Percentiles rank a stretch among this genome's conserved stretches.
phyloP scores from a whole-genome alignment of 208 protist genomes.

The Crithidia expoeki region DNA sequence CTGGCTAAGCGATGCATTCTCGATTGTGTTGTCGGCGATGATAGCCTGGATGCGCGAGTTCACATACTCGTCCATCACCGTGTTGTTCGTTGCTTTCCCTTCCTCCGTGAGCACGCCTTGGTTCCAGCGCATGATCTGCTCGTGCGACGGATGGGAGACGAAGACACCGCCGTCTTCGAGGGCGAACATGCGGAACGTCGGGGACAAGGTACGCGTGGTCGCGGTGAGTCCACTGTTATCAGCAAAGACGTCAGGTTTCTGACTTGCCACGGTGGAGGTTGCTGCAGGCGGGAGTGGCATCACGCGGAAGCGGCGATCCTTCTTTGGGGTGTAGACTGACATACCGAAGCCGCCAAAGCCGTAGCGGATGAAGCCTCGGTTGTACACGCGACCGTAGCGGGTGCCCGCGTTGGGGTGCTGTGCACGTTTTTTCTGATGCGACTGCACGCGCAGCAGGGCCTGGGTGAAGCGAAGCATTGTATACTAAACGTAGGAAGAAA shows the following conservation, averaged over 20 bases:
- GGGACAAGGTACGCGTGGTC: constrained; percentile 78
- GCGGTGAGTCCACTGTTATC: constrained; percentile 56
- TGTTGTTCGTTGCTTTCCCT: constrained; percentile 63
- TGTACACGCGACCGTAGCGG: constrained; percentile 89
- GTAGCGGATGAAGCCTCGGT: constrained; percentile 86
- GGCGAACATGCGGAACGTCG: constrained; percentile 85
- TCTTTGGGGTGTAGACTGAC: constrained; percentile 86
- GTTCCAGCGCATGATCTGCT: constrained; percentile 83
- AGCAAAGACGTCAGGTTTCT: constrained; percentile 23
- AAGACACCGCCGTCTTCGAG: constrained; percentile 83
- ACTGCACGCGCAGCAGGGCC: constrained; percentile 72
- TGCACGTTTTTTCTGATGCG: constrained; percentile 81
- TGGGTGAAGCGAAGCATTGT: constrained; percentile 71
- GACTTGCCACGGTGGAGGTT: constrained; percentile 1
- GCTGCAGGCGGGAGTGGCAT: constrained; percentile 28
- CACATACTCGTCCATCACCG: constrained; percentile 78
- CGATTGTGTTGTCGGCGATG: constrained; percentile 89
- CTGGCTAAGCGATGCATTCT: constrained; percentile 81
- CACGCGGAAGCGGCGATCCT: constrained; percentile 74
- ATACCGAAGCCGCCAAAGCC: constrained; percentile 91
- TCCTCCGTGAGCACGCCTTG: constrained; percentile 71
- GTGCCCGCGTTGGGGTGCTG: constrained; percentile 87
- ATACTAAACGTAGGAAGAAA: too few species aligned
- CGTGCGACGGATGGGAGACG: constrained; percentile 80
- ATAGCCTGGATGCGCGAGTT: constrained; percentile 89